Base-by-base conservation (phyloP, 345 rosid species). In the Cardamine resedifolia region DNA sequence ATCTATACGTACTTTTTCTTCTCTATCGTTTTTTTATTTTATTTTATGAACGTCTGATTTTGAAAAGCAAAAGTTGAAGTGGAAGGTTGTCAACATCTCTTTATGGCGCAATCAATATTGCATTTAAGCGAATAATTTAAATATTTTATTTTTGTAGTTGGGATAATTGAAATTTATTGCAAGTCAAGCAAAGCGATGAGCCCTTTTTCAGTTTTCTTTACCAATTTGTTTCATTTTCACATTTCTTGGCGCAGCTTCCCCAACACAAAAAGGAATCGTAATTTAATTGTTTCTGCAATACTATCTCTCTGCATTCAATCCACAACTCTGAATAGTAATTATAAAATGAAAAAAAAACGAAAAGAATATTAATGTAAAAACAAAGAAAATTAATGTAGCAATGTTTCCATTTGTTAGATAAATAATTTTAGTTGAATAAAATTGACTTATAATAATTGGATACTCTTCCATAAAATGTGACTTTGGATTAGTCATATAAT, bases 81-180 rank as follows among this genome's bases (percentile, higher is more conserved):
- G 79, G 71, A 55, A 63, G 75, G 66, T 63, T 53, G 75, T 76
- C 71, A 63, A 70, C 66, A 70, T 76, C 79, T 70, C 66, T 76
- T 76, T 69, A 64, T 70, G 65, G 79, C 24, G 75, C 75, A 76
- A 63, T 70, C 71, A 76, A 56, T 70, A 70, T 47, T 26, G 51
- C 60, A 76, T 53, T 69, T 26, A 76, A 76, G 66, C 20, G 3
- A 70, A 63, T 64, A 56, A 20, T 27, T 26, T 36, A 34, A 63
- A 19, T 38, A 30, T 33, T 16, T 15, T 53, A 16, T 19, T 52
- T 62, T 61, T 55, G 34, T 63, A 45, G 74, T 55, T 76, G 79
- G 66, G 34, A 66, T 69, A 56, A 76, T 76, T 64, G 75, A 63
- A 63, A 76, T 76, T 76, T 76, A 76, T 76, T 76, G 75, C 61